Evolutionary conservation across 2,329 filamentous ascomycete species (phyloP).

Genomic region (Pseudogymnoascus sp.): DNA sequence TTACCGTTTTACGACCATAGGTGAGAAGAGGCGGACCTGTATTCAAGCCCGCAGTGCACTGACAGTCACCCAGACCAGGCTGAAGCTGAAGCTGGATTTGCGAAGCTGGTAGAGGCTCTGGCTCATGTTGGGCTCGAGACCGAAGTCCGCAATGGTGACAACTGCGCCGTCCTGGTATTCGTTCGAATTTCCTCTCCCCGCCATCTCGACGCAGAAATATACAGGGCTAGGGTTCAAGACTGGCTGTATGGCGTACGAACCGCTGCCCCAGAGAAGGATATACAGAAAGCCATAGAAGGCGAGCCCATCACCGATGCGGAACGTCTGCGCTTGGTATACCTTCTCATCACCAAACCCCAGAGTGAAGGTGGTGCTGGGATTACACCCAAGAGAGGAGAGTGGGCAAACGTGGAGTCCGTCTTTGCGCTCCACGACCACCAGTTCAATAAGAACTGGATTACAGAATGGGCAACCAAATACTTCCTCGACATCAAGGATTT

Average conservation of each 20-base stretch:
- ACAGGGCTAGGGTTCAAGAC: slow-evolving; percentile 81
- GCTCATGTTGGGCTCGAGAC: slow-evolving; percentile 74
- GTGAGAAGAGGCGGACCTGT: slow-evolving; percentile 35
- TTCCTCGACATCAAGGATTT: slow-evolving; percentile 58
- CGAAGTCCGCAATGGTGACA: slow-evolving; percentile 75
- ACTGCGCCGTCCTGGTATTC: slow-evolving; percentile 72
- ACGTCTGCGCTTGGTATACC: slow-evolving; percentile 76
- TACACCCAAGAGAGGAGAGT: slow-evolving; percentile 58
- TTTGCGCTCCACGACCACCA: slow-evolving; percentile 72
- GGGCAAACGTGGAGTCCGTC: slow-evolving; percentile 64
- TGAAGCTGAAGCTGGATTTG: slow-evolving; percentile 67
- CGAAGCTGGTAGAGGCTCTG: slow-evolving; percentile 67
- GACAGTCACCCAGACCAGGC: slow-evolving; percentile 46
- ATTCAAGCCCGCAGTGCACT: neutral
- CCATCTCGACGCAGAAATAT: slow-evolving; percentile 71
- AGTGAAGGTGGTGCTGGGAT: slow-evolving; percentile 74
- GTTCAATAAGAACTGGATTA: slow-evolving; percentile 70
- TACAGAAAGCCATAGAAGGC: slow-evolving; percentile 55
- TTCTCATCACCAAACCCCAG: slow-evolving; percentile 67
- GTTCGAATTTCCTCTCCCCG: slow-evolving; percentile 68
- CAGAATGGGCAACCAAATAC: slow-evolving; percentile 65
- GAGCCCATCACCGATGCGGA: slow-evolving; percentile 84
- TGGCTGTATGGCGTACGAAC: slow-evolving; percentile 86
- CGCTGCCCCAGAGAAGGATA: slow-evolving; percentile 65
- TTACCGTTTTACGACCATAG: slow-evolving; percentile 62